Evolutionary conservation across 495 filamentous ascomycete genomes (phyloP), one percentile per base, ranked within the genome.

Genomic region (Chlorociboria aeruginascens): DNA sequence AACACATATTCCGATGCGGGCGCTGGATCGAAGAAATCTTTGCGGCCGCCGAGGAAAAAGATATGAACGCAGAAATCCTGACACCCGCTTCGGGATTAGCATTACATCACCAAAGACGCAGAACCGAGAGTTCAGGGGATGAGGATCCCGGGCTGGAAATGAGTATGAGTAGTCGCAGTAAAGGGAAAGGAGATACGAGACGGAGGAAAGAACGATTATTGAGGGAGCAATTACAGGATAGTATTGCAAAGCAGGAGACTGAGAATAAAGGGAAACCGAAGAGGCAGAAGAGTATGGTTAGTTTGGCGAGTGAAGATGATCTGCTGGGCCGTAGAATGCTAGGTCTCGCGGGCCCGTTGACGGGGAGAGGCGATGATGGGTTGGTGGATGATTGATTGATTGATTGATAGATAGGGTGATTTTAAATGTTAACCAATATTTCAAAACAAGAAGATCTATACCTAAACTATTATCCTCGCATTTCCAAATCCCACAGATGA

Each of bases 121-220:
- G 28, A 7, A 42, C n/a, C 3, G 84, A 85, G 55, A 81, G 77
- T n/a, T 85, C 81, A 10, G 85, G 75, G 3, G 84, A 89, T 32
- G 87, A 93, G 51, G 87, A 93, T 43, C 63, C 63, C 12, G 85
- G 85, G 17, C 61, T 95, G 11, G 88, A 93, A 64, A 94, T 95
- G 75, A 76, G 70, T 40, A 73, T 82, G 64, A 68, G 62, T 10
- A 53, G 52, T 9, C 52, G 60, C 29, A 31, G 29, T n/a, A 62
- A 66, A 17, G 51, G 51, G 12, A 48, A 55, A 13, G 46, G 46
- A 10, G 56, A 65, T 53, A 64, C 62, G 46, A 61, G 58, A 31
- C 46, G 35, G 32, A 50, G 61, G 46, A 55, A 61, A 32, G 63
- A 66, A 36, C 58, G 58, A 25, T 53, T 49, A 37, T 37, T 57